phyloP scores from a whole-genome alignment of 805 yeast species.

The Myxozyma monticola region DNA sequence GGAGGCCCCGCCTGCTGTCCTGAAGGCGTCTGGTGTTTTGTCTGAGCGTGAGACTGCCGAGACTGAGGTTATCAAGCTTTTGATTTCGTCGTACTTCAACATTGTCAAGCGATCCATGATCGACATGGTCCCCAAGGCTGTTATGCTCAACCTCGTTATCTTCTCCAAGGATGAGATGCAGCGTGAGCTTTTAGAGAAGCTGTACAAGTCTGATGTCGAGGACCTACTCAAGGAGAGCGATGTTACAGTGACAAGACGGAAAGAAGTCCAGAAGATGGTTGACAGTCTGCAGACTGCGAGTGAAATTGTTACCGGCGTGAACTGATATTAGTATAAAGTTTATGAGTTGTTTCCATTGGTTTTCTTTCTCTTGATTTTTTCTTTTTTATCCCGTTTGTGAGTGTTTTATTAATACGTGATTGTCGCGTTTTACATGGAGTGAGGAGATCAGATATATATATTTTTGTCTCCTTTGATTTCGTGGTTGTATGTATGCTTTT shows the following conservation, averaged over 20 bases:
- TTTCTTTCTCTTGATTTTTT: not conserved
- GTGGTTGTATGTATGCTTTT: not conserved
- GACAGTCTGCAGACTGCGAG: slow-evolving; percentile 86
- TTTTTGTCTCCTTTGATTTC: not conserved
- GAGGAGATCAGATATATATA: not conserved
- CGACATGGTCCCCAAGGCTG: slow-evolving; percentile 91
- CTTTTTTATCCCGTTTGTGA: not conserved
- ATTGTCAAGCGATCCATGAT: slow-evolving; percentile 93
- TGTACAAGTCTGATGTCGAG: slow-evolving; percentile 69
- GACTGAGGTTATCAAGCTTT: slow-evolving; percentile 92
- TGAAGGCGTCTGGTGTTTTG: slow-evolving; percentile 89
- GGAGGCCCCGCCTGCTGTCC: slow-evolving; percentile 96
- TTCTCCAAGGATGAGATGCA: slow-evolving; percentile 81
- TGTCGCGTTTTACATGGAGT: too few species aligned
- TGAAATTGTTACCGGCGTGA: slow-evolving; percentile 66
- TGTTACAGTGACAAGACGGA: slow-evolving; percentile 86
- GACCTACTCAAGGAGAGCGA: slow-evolving; percentile 90
- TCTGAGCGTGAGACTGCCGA: slow-evolving; percentile 95
- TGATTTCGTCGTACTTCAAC: slow-evolving; percentile 84
- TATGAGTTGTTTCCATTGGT: not conserved
- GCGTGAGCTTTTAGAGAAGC: slow-evolving; percentile 80
- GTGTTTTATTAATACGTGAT: not conserved
- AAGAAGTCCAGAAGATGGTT: slow-evolving; percentile 93
- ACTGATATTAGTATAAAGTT: not conserved
- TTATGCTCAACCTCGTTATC: slow-evolving; percentile 87